Percentiles rank a stretch among this genome's conserved stretches.
Evolutionary conservation across 2,329 filamentous ascomycete species (phyloP).

Genomic region (Coleophoma eucalyptorum): DNA sequence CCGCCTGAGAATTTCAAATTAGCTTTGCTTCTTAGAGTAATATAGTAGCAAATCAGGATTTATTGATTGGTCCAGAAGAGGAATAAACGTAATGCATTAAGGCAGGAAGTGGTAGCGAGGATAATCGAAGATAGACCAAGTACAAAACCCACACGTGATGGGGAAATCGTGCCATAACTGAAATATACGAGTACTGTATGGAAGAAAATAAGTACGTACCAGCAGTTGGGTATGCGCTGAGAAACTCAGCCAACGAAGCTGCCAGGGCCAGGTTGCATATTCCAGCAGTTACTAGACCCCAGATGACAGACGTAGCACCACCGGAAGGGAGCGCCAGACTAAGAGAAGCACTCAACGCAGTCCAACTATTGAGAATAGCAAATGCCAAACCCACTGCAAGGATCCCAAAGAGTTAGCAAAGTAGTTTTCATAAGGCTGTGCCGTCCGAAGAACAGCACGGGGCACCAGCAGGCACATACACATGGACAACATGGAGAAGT

Average conservation of each 20-base stretch:
- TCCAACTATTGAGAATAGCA: slow-evolving; percentile 55
- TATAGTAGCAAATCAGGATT: too few relatives aligned
- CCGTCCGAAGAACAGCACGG: too few relatives aligned
- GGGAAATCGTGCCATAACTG: too few relatives aligned
- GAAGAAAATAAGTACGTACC: slow-evolving; percentile 22
- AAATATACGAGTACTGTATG: too few relatives aligned
- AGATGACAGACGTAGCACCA: slow-evolving; percentile 67
- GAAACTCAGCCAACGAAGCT: slow-evolving; percentile 54
- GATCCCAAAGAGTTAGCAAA: too few relatives aligned
- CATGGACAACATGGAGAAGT: slow-evolving; percentile 52
- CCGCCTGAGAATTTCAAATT: slow-evolving; percentile 22
- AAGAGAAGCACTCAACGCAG: slow-evolving; percentile 40
- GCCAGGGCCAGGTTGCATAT: slow-evolving; percentile 48
- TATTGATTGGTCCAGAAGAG: too few relatives aligned
- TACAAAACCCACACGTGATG: too few relatives aligned
- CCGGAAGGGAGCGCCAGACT: slow-evolving; percentile 63
- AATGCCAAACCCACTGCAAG: slow-evolving; percentile 47
- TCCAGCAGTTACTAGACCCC: slow-evolving; percentile 61
- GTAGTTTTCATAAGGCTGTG: too few relatives aligned
- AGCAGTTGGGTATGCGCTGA: slow-evolving; percentile 50
- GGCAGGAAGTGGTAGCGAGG: too few relatives aligned
- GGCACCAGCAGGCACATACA: slow-evolving; percentile 2
- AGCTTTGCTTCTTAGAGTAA: too few relatives aligned
- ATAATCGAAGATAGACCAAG: too few relatives aligned
- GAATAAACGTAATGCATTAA: too few relatives aligned